Evolutionary conservation across 257 asterid species (phyloP), one percentile per base, ranked within the genome.

Genomic region (Euphrasia confusa): DNA sequence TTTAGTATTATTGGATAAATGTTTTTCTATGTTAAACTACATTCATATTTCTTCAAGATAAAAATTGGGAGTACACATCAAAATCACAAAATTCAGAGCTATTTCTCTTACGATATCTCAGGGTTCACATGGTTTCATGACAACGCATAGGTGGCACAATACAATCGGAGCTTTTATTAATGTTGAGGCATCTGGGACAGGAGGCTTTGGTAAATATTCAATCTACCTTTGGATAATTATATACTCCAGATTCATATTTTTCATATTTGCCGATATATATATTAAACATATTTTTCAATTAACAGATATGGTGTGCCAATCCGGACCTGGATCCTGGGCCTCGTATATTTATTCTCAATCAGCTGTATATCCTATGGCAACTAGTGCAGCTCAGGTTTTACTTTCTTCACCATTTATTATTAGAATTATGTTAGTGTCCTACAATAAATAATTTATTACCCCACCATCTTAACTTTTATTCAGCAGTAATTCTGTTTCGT

Each of bases 311-410:
- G 95, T 93, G 54, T 89, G 97, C 79, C 99, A 89, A 76, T 89
- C 99, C 80, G 99, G 99, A 76, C 97, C 97, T n/a, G 97, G 96
- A 62, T 79, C 97, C 67, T 93, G 96, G 99, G 96, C 99, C 72
- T 79, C 97, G 48, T 65, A 66, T 66, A 74, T 89, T 53, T 93
- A 93, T 87, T 88, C 97, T 58, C 83, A 85, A 71, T 79, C 97
- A 55, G 99, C 95, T 69, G 64, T 83, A 60, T 74, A 89, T 87
- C 97, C 97, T 52, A 89, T 89, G 97, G 97, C 88, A 60, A 89
- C 83, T 79, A 89, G 99, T 74, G 97, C 96, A 59, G 95, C 99
- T 74, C 99, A 93, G 97, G 99, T 93, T 71, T 76, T 48, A 50
- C 44, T 24, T 63, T 63, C 27, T 24, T 58, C 74, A 62, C 54